Evolutionary conservation across 345 rosid genomes (phyloP), one percentile per base, ranked within the genome.

Genomic region (Citrus cavaleriei): DNA sequence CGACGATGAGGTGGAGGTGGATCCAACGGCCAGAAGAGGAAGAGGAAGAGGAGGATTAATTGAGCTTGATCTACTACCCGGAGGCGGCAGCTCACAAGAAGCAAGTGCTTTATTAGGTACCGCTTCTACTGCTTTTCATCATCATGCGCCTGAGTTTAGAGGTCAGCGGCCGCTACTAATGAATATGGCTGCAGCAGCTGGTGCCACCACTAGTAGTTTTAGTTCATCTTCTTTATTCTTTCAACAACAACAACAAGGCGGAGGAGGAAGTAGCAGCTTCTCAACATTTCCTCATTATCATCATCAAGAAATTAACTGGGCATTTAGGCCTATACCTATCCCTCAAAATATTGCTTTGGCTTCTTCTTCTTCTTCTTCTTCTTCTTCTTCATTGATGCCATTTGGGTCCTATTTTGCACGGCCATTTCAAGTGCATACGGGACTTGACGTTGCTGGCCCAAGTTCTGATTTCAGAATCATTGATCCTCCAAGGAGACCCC

Each of bases 401-500:
- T 72, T 85, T 80, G 90, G 94, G 64, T 74, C 95, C 2, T 87
- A 86, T 87, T 92, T 89, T 62, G 78, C 86, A 21, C 89, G 89
- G 37, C 93, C 88, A 25, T 89, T 87, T 77, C 92, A 89, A 35
- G 78, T 86, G 30, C 91, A 86, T 42, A 55, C 84, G 25, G 89
- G 85, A 75, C 74, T 79, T 55, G 93, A 88, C 70, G 83, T 80
- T 55, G 88, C 90, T 24, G 95, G 94, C 59, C 89, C 95, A 38
- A 90, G 92, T 85, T 84, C 90, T 1, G 92, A 90, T 78, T 83
- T 93, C 71, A 77, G 93, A 85, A 86, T 94, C 77, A 85, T 93
- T 73, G 95, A 92, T 85, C 93, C 98, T 79, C 92, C 98, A 0
- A 84, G 90, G 60, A 85, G 99, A 83, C 90, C 93, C 55, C 87